Evolutionary conservation across 129 eudicot genomes (phyloP).

Genomic region (Ambrosia artemisiifolia): DNA sequence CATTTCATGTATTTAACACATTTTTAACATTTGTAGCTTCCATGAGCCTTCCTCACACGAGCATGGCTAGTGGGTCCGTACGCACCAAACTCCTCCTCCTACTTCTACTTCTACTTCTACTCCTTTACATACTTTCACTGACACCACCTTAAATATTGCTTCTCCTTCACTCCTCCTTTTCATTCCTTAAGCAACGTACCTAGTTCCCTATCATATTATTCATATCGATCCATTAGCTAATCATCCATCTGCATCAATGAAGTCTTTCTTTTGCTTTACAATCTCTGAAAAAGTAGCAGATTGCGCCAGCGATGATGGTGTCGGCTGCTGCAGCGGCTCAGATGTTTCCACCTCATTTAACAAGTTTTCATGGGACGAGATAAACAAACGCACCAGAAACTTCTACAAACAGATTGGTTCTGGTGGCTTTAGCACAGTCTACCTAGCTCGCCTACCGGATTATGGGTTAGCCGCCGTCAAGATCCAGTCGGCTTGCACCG

Average conservation of each 20-base stretch:
- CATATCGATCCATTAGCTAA: not conserved
- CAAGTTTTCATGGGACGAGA: conserved; percentile 51
- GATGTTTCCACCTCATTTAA: not conserved
- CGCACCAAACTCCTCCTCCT: not conserved
- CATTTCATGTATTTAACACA: not conserved
- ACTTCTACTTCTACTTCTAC: no score
- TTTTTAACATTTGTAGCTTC: not conserved
- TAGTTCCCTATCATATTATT: not conserved
- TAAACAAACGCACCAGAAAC: conserved; percentile 35
- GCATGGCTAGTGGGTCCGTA: conserved; percentile 1
- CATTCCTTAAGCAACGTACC: not conserved
- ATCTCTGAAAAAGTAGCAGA: conserved; percentile 21
- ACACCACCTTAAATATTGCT: not conserved
- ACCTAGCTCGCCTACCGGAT: conserved; percentile 47
- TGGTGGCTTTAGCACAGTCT: conserved; percentile 84
- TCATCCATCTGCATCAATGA: conserved; percentile 25
- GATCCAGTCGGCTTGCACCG: conserved; percentile 42
- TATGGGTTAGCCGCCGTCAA: conserved; percentile 55
- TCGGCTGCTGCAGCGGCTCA: not conserved
- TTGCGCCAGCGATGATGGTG: not conserved
- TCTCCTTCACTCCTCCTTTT: conserved; percentile 16
- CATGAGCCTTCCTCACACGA: conserved; percentile 2
- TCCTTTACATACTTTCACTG: not conserved
- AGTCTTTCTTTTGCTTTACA: conserved; percentile 19
- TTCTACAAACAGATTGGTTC: conserved; percentile 50